phyloP scores from a whole-genome alignment of 2,329 filamentous ascomycete genomes.

The Diaporthe caulivora region DNA sequence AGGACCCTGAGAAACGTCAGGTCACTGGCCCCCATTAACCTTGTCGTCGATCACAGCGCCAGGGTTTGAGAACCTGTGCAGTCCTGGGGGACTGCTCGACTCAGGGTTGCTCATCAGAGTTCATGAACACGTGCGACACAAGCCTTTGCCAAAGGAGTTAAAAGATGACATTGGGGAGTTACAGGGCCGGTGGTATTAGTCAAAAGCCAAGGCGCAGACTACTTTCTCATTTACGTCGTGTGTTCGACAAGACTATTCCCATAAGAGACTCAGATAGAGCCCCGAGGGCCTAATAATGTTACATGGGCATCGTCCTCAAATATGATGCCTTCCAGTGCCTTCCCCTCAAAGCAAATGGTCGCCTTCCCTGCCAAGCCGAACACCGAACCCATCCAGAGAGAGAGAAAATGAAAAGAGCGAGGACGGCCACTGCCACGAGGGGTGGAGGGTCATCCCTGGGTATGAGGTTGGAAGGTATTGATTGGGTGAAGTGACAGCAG shows the following conservation, averaged over 20 bases:
- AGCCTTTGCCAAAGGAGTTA: too few relatives aligned
- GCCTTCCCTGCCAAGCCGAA: constrained; percentile 31
- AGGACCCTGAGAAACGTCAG: constrained; percentile 19
- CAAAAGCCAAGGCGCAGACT: constrained; percentile 9
- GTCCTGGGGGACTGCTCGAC: background rate
- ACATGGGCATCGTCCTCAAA: constrained; percentile 30
- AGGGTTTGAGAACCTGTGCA: background rate
- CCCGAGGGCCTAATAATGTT: constrained; percentile 13
- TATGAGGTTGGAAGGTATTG: constrained; percentile 10
- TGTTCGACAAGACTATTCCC: constrained; percentile 29
- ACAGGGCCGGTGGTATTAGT: background rate
- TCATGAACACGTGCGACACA: background rate
- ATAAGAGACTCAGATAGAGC: constrained; percentile 21
- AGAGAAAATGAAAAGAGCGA: constrained; percentile 27
- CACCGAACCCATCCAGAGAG: constrained; percentile 29
- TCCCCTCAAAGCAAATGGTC: constrained; percentile 28
- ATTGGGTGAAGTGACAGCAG: constrained; percentile 19
- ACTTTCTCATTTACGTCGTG: constrained; percentile 30
- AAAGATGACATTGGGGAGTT: background rate
- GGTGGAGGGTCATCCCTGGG: constrained; percentile 12
- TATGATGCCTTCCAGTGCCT: constrained; percentile 26
- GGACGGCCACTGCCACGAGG: constrained; percentile 18
- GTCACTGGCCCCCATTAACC: constrained; percentile 1
- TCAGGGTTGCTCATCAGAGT: background rate
- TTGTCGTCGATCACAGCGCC: constrained; percentile 3